A percentile compares a stretch with the other conserved stretches of the same genome.
phyloP scores from a whole-genome alignment of 169 alveolate genomes.

The Cryptosporidium canis region DNA sequence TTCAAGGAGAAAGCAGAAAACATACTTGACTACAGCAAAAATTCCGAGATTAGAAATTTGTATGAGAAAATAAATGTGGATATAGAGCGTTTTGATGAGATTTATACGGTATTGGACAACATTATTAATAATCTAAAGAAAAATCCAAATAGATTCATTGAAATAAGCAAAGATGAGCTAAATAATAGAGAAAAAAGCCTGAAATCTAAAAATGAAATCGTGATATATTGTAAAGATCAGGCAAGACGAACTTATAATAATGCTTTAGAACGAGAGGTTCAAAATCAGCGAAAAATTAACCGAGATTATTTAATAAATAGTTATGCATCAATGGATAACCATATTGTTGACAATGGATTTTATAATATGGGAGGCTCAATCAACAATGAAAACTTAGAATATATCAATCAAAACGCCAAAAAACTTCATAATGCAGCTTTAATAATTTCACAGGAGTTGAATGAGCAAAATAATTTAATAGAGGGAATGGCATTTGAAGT shows the following conservation, averaged over 20 bases:
- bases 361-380: not conserved
- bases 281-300: conserved; percentile 10
- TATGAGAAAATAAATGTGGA: not conserved
- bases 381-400: conserved; percentile 5
- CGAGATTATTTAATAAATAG: not conserved
- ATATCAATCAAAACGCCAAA: conserved; percentile 21
- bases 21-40: not conserved
- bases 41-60: not conserved
- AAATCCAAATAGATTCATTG: conserved; percentile 22
- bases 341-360: not conserved
- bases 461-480: conserved; percentile 59
- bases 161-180: conserved; percentile 33
- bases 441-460: conserved; percentile 52
- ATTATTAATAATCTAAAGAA: not conserved
- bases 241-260: not conserved
- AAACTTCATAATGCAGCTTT: conserved; percentile 41
- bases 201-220: not conserved
- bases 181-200: conserved; percentile 11
- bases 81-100: conserved; percentile 3
- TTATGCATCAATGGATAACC: not conserved
- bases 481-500: not conserved
- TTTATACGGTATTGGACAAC: conserved; percentile 1
- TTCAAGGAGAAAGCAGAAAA: not conserved
- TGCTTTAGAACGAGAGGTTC: conserved; percentile 1
- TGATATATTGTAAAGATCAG: conserved; percentile 10